Evolutionary conservation across 192 early-diverging fungal genomes (phyloP), one percentile per base, ranked within the genome.

Genomic region (Obelidium mucronatum): DNA sequence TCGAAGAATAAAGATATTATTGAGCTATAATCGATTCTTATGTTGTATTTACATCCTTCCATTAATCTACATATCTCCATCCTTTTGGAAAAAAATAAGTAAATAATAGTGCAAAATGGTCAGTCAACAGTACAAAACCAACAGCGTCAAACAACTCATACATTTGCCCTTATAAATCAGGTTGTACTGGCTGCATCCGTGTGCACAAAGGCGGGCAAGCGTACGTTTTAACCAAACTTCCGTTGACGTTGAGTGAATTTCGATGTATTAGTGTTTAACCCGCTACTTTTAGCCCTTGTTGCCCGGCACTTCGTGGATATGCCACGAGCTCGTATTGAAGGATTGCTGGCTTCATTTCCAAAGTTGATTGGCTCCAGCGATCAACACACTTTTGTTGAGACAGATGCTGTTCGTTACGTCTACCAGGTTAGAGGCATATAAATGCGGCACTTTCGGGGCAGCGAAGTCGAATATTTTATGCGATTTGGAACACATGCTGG

Each of bases 321-420:
- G 93, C 93, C 94, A 58, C 91, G 96, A 34, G 91, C 96, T 40
- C 92, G 97, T 78, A 98, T 98, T 72, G 97, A 99, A 79, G 97
- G 96, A 28, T 86, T 99, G 40, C 82, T 99, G 69, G 94, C 94
- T 13, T 96, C 96, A 62, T 99, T 99, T 73, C 97, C 97, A 54
- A 99, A 98, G 86, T 87, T 99, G 58, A 94, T 97, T 75, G 92
- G 91, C 58, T 81, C 91, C 6, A 90, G 89, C 26, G 92, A 97
- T 75, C 96, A 99, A 84, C 96, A 97, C 79, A 98, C 97, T 31
- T 98, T 95, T 30, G 92, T 98, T 31, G 96, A 99, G 77, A 98
- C 97, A 0, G 97, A 99, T 31, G 85, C 94, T 66, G 94, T 99
- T 34, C 94, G 97, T 58, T 99, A 96, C 83, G 95, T 99, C 48